Base-by-base conservation (phyloP, 805 yeast species). In the Candida silvicultrix region DNA sequence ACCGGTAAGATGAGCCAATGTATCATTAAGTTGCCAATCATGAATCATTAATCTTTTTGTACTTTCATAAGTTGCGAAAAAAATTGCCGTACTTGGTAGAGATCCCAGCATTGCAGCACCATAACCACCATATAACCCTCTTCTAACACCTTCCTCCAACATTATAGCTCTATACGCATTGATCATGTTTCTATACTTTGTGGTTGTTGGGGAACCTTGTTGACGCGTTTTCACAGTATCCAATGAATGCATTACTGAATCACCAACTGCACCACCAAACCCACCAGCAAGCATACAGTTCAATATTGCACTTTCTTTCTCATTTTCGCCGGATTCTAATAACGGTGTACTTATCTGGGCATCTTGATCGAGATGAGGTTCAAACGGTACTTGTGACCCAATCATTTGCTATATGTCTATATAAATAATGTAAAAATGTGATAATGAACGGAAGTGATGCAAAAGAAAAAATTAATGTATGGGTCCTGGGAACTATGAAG, bases 171-270 rank as follows among this genome's bases (percentile, higher is more conserved):
- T 50, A 57, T 85, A 89, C 0, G 97, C 96, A 11, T 80, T 75
- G 9, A 83, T 56, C 83, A 89, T 89, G 56, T 77, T 81, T 49
- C 69, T 75, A 64, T 92, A 92, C 63, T 87, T 85, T 7, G 69
- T 52, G 19, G 74, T 74, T 52, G 73, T 70, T 20, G 86, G 82
- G 4, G 95, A 86, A n/a, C 96, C 98, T 62, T 94, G 99, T 63
- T 94, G 99, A 51, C 99, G 74, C 2, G 99, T 94, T 63, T 94
- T 94, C 29, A 94, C 96, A 0, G 99, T 94, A 61, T 94, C 99
- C 32, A 94, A 67, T 0, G 98, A 90, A 65, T 94, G 97, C 97
- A 94, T 94, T 28, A 80, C 68, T 1, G 94, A 76, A 58, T 92
- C 99, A 14, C 97, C 98, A 35, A 90, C 78, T 45, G 87, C 82